Conservation (phyloP, 352 stramenopile genomes). For the Elongisporangium prolatum region DNA sequence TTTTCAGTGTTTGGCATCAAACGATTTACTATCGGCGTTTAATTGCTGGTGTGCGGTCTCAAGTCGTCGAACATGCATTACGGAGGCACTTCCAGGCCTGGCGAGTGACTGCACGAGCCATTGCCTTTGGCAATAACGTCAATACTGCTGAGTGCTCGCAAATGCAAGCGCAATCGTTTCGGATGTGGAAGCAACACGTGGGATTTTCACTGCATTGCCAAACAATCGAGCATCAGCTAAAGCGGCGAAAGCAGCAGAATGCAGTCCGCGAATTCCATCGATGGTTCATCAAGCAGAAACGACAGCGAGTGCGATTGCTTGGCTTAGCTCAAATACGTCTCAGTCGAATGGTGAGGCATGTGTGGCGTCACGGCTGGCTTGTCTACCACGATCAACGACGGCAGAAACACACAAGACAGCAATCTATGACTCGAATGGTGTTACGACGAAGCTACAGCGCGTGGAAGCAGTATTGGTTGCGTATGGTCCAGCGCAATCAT, state of each 20-base stretch:
- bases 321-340: background rate
- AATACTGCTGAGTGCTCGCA: too few relatives aligned
- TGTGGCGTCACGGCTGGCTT: constrained; percentile 8
- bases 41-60: too few relatives aligned
- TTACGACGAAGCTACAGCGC: background rate
- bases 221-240: too few relatives aligned
- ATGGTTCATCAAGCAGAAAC: background rate
- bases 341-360: background rate
- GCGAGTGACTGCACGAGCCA: too few relatives aligned
- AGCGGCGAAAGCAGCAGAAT: background rate
- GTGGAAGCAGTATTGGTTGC: background rate
- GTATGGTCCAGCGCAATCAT: background rate
- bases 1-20: too few relatives aligned
- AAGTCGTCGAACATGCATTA: too few relatives aligned
- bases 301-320: background rate
- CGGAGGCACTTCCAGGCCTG: too few relatives aligned
- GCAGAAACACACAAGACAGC: background rate
- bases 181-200: too few relatives aligned
- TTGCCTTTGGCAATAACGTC: too few relatives aligned
- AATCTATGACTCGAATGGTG: background rate
- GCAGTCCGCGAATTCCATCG: background rate
- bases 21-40: too few relatives aligned
- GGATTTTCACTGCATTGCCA: too few relatives aligned
- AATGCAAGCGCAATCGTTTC: too few relatives aligned
- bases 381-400: constrained; percentile 3